Evolutionary conservation across 345 rosid genomes (phyloP).

Genomic region (Odontarrhena argentea): DNA sequence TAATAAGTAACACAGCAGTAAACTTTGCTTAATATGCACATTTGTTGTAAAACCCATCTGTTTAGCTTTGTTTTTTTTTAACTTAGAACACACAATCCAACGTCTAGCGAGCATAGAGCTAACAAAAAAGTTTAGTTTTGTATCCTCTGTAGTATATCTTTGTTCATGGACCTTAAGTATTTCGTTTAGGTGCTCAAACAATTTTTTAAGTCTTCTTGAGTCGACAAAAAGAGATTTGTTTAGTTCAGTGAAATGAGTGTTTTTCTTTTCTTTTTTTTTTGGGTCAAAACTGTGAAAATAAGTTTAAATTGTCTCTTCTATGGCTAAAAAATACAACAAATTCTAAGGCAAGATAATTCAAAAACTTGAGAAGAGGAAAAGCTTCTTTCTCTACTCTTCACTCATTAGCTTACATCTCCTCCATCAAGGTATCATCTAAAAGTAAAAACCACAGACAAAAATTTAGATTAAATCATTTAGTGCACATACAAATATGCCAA

Average conservation of each 20-base stretch:
- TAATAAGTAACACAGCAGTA: no score
- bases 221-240: background rate
- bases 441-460: conserved; percentile 18
- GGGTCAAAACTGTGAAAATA: background rate
- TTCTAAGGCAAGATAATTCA: conserved; percentile 13
- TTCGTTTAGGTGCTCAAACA: background rate
- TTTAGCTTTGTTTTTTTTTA: no score
- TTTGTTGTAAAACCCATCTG: background rate
- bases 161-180: background rate
- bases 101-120: background rate
- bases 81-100: background rate
- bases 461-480: background rate
- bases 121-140: background rate
- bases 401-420: conserved; percentile 27
- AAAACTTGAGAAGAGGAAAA: conserved; percentile 10
- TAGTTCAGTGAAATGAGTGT: background rate
- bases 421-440: conserved; percentile 40
- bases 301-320: background rate
- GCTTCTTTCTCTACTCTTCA: conserved; percentile 18
- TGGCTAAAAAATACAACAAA: conserved; percentile 6
- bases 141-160: background rate
- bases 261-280: no score
- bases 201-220: background rate
- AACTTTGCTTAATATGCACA: background rate
- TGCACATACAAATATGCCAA: no score